Percentiles rank a stretch among this genome's conserved stretches.
Evolutionary conservation across 768 basidiomycete genomes (phyloP).

Genomic region (Floccularia luteovirens): DNA sequence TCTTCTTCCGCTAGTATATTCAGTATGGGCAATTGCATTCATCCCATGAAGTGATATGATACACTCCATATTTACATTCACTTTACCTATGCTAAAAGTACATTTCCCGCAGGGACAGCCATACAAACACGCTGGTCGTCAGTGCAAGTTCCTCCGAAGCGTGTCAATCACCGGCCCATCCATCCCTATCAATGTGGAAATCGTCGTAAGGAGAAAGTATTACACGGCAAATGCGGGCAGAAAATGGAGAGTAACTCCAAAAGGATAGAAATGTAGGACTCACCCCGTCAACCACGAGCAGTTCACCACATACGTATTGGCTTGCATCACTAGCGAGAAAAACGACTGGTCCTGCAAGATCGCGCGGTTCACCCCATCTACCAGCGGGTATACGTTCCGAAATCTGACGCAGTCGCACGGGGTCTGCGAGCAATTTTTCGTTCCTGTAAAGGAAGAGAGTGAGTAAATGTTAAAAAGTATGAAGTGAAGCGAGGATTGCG

Average conservation of each 20-base stretch:
- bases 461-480: slow-evolving; percentile 2
- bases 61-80: too few relatives aligned
- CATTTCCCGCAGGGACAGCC: too few relatives aligned
- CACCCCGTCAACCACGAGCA: slow-evolving; percentile 65
- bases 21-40: too few relatives aligned
- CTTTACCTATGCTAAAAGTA: too few relatives aligned
- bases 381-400: slow-evolving; percentile 67
- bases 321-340: slow-evolving; percentile 65
- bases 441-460: slow-evolving; percentile 24
- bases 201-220: too few relatives aligned
- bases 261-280: slow-evolving; percentile 11
- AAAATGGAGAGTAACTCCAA: slow-evolving; percentile 8
- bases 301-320: slow-evolving; percentile 68
- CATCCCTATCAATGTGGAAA: too few relatives aligned
- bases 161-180: slow-evolving; percentile 43
- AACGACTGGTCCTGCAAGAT: slow-evolving; percentile 68
- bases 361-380: slow-evolving; percentile 63
- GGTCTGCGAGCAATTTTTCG: slow-evolving; percentile 43
- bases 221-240: too few relatives aligned
- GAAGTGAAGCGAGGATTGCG: slow-evolving; percentile 3
- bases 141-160: too few relatives aligned
- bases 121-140: too few relatives aligned
- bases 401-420: slow-evolving; percentile 62
- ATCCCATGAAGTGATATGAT: too few relatives aligned
- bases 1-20: too few relatives aligned